Base-by-base conservation (phyloP, 371 early-diverging fungal species). In the Batrachochytrium dendrobatidis region DNA sequence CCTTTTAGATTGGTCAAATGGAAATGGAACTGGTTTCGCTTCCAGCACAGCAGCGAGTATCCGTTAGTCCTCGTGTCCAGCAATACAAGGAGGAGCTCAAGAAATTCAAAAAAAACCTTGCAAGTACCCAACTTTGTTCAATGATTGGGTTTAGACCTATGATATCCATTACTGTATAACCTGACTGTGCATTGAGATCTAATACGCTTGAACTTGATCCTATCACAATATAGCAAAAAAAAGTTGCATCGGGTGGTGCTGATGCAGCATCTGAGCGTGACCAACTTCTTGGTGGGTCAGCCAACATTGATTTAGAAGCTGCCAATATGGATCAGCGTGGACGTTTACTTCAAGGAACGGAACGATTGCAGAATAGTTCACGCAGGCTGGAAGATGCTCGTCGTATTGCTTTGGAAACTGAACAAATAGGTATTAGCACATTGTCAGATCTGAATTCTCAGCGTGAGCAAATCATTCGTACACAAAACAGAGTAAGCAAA, bases 351-450 rank as follows among this genome's bases (percentile, higher is more conserved):
- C 80, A 79, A 44, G 92, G 92, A 4, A 92, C 92, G 12, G 93
- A 93, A 58, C 71, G 90, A 33, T 69, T 97, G 28, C 83, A 86
- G 44, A 79, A 87, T 25, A 85, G 86, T 17, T 85, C 85, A 59
- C 73, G 83, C 49, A 78, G 91, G 44, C 67, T 97, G 67, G 87
- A 93, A 71, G 89, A 91, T 34, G 89, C 90, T 29, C 92, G 91
- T 67, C 80, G 91, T 34, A 63, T 94, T 51, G 97, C 95, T 10
- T 69, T 95, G 33, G 95, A 97, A 62, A 90, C 94, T 18, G 93
- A 96, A 76, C 66, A 82, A 3, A 77, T 90, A 34, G 95, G 94
- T 1, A 87, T 90, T 50, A 81, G 81, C 30, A 93, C 94, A 31
- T 68, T 96, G 51, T 80, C 84, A 18, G 86, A 85, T 34, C 67